Evolutionary conservation across 495 filamentous ascomycete species (phyloP).

Genomic region (Penicillium angulare): DNA sequence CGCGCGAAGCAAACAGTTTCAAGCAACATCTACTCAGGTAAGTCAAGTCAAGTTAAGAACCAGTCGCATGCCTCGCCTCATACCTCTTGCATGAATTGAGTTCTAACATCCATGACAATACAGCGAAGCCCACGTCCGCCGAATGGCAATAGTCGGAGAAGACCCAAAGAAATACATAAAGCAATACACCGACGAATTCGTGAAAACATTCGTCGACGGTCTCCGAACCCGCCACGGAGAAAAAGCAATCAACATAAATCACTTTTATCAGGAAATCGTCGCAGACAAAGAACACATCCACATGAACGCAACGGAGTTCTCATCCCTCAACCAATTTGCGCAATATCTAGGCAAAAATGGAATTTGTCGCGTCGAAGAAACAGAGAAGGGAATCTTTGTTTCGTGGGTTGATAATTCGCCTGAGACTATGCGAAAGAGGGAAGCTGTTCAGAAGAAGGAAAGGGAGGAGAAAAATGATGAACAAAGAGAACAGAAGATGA

Average conservation of each 20-base stretch:
- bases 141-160: conserved; percentile 76
- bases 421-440: conserved; percentile 73
- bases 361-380: conserved; percentile 82
- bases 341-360: conserved; percentile 81
- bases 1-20: conserved; percentile 2
- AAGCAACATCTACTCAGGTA: conserved; percentile 33
- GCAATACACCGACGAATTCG: conserved; percentile 73
- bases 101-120: conserved; percentile 67
- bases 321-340: conserved; percentile 85
- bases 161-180: conserved; percentile 77
- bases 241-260: conserved; percentile 80
- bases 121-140: conserved; percentile 77
- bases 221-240: conserved; percentile 79
- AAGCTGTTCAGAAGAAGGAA: conserved; percentile 80
- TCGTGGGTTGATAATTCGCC: conserved; percentile 89
- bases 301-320: conserved; percentile 77
- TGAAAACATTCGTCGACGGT: conserved; percentile 71
- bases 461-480: conserved; percentile 85
- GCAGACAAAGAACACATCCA: conserved; percentile 66
- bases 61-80: no score
- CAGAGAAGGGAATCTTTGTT: conserved; percentile 79
- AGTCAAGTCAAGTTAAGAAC: no score
- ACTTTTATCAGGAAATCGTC: conserved; percentile 84
- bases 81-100: no score
- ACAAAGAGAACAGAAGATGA: conserved; percentile 75